phyloP scores from a whole-genome alignment of 768 basidiomycete genomes.

The Hortiboletus campestris region DNA sequence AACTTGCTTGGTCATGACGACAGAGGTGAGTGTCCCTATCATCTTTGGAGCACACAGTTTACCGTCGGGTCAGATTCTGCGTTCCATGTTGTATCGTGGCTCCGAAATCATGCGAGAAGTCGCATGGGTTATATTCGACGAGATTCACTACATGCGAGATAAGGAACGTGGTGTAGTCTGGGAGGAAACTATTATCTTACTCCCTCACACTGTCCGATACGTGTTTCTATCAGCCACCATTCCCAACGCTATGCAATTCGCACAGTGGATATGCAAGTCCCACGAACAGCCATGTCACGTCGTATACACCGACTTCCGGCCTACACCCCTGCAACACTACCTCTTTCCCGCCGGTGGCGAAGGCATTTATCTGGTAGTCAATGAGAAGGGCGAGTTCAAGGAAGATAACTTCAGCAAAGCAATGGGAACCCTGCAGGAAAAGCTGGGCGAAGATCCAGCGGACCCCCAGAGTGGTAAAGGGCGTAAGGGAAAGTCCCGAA shows the following conservation, averaged over 20 bases:
- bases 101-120: conserved; percentile 99
- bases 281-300: conserved; percentile 99
- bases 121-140: conserved; percentile 99
- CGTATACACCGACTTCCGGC: conserved; percentile 98
- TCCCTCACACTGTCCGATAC: conserved; percentile 94
- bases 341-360: conserved; percentile 96
- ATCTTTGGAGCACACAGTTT: background rate
- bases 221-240: conserved; percentile 99
- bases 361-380: conserved; percentile 97
- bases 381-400: conserved; percentile 94
- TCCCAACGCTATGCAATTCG: conserved; percentile 99
- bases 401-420: conserved; percentile 98
- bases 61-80: conserved; percentile 67
- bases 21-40: conserved; percentile 63
- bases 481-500: conserved; percentile 87
- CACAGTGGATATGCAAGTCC: conserved; percentile 97
- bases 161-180: conserved; percentile 99
- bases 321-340: conserved; percentile 97
- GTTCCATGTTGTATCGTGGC: conserved; percentile 98
- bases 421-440: conserved; percentile 90
- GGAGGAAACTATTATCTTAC: conserved; percentile 98
- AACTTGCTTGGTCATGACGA: conserved; percentile 98
- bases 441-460: conserved; percentile 86
- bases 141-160: conserved; percentile 99
- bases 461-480: conserved; percentile 83